Conservation (phyloP, 2,329 filamentous ascomycete genomes). For the Onygena corvina region DNA sequence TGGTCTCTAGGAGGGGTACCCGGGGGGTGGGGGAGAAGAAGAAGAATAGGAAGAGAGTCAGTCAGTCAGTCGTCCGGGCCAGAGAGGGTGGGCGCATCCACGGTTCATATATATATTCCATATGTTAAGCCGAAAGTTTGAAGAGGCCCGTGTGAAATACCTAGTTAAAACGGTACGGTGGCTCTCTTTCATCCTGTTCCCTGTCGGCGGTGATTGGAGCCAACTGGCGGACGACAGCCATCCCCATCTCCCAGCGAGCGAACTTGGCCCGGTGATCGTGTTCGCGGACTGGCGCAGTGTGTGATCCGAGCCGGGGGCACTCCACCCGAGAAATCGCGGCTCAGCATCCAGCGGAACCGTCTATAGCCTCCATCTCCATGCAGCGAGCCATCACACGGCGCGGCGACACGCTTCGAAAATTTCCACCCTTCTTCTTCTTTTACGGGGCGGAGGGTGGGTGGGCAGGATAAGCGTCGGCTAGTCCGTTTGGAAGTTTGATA, state of each 20-base stretch:
- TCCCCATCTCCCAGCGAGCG: too few species aligned
- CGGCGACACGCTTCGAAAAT: too few species aligned
- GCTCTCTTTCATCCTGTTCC: background rate
- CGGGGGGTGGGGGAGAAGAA: too few species aligned
- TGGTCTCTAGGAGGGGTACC: background rate
- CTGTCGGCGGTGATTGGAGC: background rate
- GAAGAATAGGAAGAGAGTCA: background rate
- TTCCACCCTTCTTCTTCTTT: too few species aligned
- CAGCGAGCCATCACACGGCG: background rate
- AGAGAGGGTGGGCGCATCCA: too few species aligned
- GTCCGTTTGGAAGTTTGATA: too few species aligned
- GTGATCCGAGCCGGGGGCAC: background rate
- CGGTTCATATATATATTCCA: too few species aligned
- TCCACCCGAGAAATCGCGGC: background rate
- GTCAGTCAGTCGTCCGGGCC: too few species aligned
- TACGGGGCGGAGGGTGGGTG: background rate
- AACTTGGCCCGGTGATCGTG: background rate
- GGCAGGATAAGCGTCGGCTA: background rate
- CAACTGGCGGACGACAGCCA: background rate
- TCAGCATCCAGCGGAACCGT: background rate
- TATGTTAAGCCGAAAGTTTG: too few species aligned
- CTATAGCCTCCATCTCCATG: background rate
- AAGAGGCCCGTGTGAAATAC: too few species aligned
- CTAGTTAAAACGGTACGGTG: too few species aligned
- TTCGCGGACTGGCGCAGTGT: background rate